These are phyloP conservation scores for Populus simonii DNA, from an alignment of 345 rosid genomes.

Conservation along the genomic window DNA sequence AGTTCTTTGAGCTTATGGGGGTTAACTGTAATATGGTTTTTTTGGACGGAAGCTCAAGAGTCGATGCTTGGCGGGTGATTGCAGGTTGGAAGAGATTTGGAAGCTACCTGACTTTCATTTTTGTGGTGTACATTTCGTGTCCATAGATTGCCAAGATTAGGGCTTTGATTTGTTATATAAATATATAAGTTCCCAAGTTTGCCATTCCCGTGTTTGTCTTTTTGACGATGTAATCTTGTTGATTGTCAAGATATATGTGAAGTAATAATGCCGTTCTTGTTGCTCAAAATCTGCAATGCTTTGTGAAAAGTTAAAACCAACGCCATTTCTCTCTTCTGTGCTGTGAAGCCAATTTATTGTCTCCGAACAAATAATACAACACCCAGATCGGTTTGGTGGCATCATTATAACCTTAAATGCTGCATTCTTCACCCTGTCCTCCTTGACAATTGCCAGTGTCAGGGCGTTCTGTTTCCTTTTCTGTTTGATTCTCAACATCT, in stretches of 20 bases:
- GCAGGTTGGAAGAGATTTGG: slow-evolving; percentile 9
- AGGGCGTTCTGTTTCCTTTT: too few relatives aligned
- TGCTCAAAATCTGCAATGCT: too few relatives aligned
- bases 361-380: too few relatives aligned
- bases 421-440: too few relatives aligned
- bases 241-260: not conserved
- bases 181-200: not conserved
- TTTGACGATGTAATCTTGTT: not conserved
- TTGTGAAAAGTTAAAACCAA: too few relatives aligned
- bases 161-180: not conserved
- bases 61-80: not conserved
- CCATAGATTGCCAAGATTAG: slow-evolving; percentile 2
- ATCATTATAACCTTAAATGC: too few relatives aligned
- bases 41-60: not conserved
- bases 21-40: slow-evolving; percentile 9
- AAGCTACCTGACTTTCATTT: not conserved
- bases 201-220: not conserved
- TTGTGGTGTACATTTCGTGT: slow-evolving; percentile 11
- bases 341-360: too few relatives aligned
- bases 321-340: too few relatives aligned
- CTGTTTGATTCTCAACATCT: too few relatives aligned
- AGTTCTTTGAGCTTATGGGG: slow-evolving; percentile 22
- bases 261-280: not conserved
- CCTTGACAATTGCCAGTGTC: too few relatives aligned
- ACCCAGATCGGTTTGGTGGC: too few relatives aligned